These are phyloP conservation scores for Fusarium sp. DNA, from an alignment of 2,329 filamentous ascomycete genomes.

Conservation along the genomic window DNA sequence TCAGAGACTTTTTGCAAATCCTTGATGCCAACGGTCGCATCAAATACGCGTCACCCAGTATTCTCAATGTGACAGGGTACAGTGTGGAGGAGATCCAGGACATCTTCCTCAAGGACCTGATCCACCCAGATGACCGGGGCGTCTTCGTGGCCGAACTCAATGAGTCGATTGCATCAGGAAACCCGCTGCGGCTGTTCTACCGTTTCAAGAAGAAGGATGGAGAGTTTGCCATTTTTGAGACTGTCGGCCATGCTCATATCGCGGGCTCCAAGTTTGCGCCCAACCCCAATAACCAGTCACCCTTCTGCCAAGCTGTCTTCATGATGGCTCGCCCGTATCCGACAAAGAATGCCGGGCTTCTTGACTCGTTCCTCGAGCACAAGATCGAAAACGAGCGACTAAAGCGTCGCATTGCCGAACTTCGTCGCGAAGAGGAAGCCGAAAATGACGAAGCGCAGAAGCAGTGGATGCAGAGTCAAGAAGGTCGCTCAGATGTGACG, in stretches of 20 bases:
- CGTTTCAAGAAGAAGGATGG: slow-evolving; percentile 82
- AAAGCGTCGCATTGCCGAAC: slow-evolving; percentile 83
- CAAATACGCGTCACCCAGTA: slow-evolving; percentile 86
- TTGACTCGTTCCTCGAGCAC: slow-evolving; percentile 95
- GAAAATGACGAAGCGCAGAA: slow-evolving; percentile 76
- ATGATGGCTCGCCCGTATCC: slow-evolving; percentile 93
- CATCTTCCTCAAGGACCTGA: slow-evolving; percentile 81
- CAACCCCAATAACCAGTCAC: slow-evolving; percentile 72
- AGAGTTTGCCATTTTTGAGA: slow-evolving; percentile 84
- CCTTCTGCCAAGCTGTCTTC: slow-evolving; percentile 89
- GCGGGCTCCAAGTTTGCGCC: slow-evolving; percentile 74
- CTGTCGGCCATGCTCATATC: slow-evolving; percentile 92
- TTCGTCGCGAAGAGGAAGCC: slow-evolving; percentile 86
- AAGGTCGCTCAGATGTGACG: slow-evolving; percentile 65
- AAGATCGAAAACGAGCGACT: slow-evolving; percentile 96
- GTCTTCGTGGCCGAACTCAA: slow-evolving; percentile 91
- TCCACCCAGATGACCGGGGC: slow-evolving; percentile 86
- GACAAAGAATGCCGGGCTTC: slow-evolving; percentile 83
- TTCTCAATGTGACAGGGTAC: slow-evolving; percentile 81
- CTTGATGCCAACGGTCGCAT: slow-evolving; percentile 87
- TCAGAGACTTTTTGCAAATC: slow-evolving; percentile 90
- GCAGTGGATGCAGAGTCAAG: slow-evolving; percentile 70
- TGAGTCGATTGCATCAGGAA: slow-evolving; percentile 86
- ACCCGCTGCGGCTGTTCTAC: slow-evolving; percentile 85
- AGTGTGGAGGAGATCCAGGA: slow-evolving; percentile 77